Evolutionary conservation across 2,329 filamentous ascomycete genomes (phyloP).

Genomic region (Exophiala aquamarina): DNA sequence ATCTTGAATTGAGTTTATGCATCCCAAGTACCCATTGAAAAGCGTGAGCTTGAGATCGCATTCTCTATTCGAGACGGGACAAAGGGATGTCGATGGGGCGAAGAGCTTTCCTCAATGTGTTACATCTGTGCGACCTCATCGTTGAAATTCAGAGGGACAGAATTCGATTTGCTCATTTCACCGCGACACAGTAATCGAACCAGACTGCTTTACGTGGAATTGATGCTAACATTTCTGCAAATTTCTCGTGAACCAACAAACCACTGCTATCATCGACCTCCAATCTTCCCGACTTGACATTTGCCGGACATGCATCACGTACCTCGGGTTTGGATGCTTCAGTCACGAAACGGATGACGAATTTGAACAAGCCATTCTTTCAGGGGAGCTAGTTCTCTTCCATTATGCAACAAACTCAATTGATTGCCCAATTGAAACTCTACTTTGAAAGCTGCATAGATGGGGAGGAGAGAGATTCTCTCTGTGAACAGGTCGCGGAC

Average conservation of each 20-base stretch:
- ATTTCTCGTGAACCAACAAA: neutral
- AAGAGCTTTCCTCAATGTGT: neutral
- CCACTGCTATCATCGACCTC: neutral
- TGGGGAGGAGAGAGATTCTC: neutral
- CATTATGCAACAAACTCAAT: neutral
- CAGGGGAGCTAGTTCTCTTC: neutral
- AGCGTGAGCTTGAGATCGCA: neutral
- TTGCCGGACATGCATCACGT: neutral
- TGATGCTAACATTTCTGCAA: neutral
- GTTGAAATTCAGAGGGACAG: neutral
- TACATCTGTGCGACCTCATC: neutral
- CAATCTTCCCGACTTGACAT: neutral
- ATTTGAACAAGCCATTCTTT: neutral
- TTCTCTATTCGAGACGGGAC: neutral
- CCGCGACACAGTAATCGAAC: neutral
- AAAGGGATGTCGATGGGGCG: neutral
- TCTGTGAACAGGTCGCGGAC: neutral
- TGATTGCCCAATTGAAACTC: neutral
- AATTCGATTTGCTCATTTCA: slow-evolving; percentile 2
- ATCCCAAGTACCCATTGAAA: neutral
- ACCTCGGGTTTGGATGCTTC: neutral
- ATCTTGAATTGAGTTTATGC: neutral
- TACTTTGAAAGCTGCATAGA: neutral
- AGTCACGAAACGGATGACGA: neutral
- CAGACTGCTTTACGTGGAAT: neutral